Conservation (phyloP, 2,329 filamentous ascomycete genomes). For the Xylaria sp. region DNA sequence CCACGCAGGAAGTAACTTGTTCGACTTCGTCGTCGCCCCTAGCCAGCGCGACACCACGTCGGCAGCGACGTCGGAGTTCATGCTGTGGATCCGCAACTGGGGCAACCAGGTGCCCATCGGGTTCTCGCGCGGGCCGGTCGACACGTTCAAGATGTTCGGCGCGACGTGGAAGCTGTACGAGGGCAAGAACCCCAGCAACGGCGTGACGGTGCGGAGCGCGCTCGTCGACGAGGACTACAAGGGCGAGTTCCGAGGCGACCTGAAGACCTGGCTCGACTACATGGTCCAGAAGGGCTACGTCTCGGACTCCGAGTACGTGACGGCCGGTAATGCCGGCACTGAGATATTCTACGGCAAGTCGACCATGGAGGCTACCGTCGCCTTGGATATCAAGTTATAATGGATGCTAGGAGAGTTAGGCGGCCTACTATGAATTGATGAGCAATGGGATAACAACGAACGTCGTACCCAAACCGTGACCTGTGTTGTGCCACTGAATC, state of each 20-base stretch:
- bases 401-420: background rate
- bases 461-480: background rate
- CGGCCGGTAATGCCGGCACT: conserved; percentile 32
- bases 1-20: conserved; percentile 31
- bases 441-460: conserved; percentile 5
- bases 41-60: conserved; percentile 23
- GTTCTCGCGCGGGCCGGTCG: conserved; percentile 28
- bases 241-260: conserved; percentile 31
- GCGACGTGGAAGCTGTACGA: conserved; percentile 33
- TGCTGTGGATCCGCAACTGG: conserved; percentile 35
- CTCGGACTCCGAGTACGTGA: conserved; percentile 28
- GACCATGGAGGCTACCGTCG: conserved; percentile 20
- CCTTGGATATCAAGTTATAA: conserved; percentile 24
- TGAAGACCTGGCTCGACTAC: conserved; percentile 32
- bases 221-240: conserved; percentile 28
- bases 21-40: conserved; percentile 33
- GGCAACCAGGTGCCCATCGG: conserved; percentile 34
- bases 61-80: conserved; percentile 31
- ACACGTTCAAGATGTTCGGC: conserved; percentile 31
- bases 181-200: conserved; percentile 31
- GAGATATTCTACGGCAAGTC: conserved; percentile 34
- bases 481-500: background rate
- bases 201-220: conserved; percentile 33
- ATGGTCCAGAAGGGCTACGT: conserved; percentile 31
- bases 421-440: background rate